These are phyloP conservation scores for Senecio squalidus DNA, from an alignment of 140 eudicot species.

Conservation along the genomic window DNA sequence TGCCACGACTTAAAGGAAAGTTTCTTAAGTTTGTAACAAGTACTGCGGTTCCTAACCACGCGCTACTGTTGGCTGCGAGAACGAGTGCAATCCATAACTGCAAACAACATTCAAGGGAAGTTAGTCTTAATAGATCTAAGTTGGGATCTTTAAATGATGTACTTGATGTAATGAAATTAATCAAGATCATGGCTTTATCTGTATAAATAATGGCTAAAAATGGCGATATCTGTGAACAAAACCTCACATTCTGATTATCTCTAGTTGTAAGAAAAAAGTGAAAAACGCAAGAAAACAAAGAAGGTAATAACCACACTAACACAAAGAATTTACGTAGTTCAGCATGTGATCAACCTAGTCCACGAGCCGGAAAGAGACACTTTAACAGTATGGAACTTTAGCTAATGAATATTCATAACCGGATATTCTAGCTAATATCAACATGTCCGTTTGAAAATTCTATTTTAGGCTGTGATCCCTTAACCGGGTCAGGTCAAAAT, in stretches of 20 bases:
- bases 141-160: background rate
- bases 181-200: conserved; percentile 11
- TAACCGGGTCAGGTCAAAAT: too few relatives aligned
- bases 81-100: conserved; percentile 87
- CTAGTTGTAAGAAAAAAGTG: background rate
- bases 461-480: too few relatives aligned
- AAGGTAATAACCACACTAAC: too few relatives aligned
- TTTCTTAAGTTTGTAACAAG: conserved; percentile 92
- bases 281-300: too few relatives aligned
- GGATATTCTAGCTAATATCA: too few relatives aligned
- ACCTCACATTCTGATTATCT: background rate
- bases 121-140: background rate
- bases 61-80: conserved; percentile 75
- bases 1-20: conserved; percentile 83
- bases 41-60: conserved; percentile 86
- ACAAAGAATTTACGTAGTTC: too few relatives aligned
- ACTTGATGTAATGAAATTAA: background rate
- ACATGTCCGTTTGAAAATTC: too few relatives aligned
- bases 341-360: too few relatives aligned
- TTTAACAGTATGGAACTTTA: too few relatives aligned
- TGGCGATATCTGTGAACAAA: background rate
- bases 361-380: too few relatives aligned
- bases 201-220: background rate
- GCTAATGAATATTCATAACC: too few relatives aligned
- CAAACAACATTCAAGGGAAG: background rate